Conservation (phyloP, 257 asterid species). For the Penstemon eatonii region DNA sequence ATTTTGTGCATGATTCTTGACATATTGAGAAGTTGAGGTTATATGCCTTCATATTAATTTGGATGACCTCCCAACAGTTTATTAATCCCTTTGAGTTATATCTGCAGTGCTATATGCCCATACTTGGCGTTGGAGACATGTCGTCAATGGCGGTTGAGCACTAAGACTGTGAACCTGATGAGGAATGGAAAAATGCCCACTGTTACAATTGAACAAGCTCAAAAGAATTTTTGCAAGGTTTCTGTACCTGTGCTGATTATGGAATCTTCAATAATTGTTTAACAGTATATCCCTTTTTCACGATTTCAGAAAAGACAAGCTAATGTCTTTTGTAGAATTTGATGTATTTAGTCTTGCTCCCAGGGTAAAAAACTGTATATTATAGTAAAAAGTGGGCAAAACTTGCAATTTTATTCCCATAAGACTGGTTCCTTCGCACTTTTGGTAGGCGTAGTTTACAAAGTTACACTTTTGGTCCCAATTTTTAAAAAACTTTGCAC, state of each 20-base stretch:
- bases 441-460: too few species aligned
- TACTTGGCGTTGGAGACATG: conserved; percentile 97
- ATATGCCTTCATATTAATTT: background rate
- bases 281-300: too few species aligned
- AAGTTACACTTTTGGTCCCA: too few species aligned
- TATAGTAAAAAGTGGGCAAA: too few species aligned
- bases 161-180: conserved; percentile 95
- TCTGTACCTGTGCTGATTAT: conserved; percentile 22
- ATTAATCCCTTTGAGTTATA: background rate
- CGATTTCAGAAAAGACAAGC: background rate
- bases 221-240: conserved; percentile 94
- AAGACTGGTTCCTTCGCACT: too few species aligned
- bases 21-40: conserved; percentile 8
- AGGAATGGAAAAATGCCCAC: conserved; percentile 99
- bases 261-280: background rate
- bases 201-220: conserved; percentile 96
- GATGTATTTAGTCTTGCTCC: background rate
- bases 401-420: too few species aligned
- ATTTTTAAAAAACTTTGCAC: too few species aligned
- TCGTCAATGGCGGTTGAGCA: conserved; percentile 99
- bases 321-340: background rate
- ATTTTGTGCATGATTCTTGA: background rate
- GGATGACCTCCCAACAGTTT: background rate
- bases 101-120: conserved; percentile 89
- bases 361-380: background rate